Conservation (phyloP, 2,329 filamentous ascomycete species). For the Lecanicillium sp. region DNA sequence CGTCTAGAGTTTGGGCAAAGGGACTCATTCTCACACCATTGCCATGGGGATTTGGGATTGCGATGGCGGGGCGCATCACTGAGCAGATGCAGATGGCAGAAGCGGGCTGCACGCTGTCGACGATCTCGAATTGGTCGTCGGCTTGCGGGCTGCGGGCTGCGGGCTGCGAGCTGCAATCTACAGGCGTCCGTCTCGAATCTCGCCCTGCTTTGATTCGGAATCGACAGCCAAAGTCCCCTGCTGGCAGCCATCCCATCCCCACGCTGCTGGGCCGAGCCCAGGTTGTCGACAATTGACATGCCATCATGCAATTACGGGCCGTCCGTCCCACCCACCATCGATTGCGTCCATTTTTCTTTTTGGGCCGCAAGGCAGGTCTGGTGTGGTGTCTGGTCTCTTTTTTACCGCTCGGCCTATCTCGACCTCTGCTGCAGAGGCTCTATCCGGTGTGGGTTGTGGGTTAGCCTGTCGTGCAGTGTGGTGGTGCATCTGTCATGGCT, state of each 20-base stretch:
- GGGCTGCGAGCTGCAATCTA: too few species aligned
- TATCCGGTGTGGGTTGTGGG: not conserved
- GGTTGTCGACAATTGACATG: too few species aligned
- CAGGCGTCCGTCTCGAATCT: too few species aligned
- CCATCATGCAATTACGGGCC: conserved; percentile 5
- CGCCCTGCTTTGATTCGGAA: too few species aligned
- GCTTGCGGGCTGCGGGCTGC: too few species aligned
- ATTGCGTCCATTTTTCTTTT: conserved; percentile 1
- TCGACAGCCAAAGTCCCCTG: too few species aligned
- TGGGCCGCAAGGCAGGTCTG: not conserved
- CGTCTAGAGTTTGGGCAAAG: not conserved
- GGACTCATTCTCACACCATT: not conserved
- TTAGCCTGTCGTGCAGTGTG: not conserved
- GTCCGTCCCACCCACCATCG: conserved; percentile 11
- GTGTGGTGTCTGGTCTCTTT: not conserved
- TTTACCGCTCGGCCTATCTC: not conserved
- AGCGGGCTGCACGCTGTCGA: too few species aligned
- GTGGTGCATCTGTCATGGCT: too few species aligned
- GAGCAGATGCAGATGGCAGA: too few species aligned
- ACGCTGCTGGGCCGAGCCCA: too few species aligned
- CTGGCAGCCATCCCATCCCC: not conserved
- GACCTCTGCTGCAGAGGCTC: conserved; percentile 2
- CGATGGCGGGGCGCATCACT: not conserved
- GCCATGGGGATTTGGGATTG: not conserved
- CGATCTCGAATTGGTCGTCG: too few species aligned